Evolutionary conservation across 1,284 basidiomycete genomes (phyloP), one percentile per base, ranked within the genome.

Genomic region (Malassezia japonica): DNA sequence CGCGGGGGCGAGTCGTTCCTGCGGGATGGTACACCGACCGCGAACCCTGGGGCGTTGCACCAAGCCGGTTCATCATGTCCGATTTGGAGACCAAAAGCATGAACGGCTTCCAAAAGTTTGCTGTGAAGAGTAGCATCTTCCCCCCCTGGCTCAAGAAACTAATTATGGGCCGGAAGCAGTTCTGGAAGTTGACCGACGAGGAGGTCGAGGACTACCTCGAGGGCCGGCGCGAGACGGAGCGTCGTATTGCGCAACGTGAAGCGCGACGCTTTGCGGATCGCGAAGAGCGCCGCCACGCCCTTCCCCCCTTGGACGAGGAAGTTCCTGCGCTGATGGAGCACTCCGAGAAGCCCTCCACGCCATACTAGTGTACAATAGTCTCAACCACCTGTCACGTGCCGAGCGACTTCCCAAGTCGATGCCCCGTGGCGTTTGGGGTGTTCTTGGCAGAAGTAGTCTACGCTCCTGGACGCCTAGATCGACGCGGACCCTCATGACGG

Each of bases 1-100:
- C 79, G 25, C 75, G 79, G 10, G 82, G 79, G n/a, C 78, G 81
- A 40, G 77, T 89, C 50, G 71, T 80, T 2, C 86, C 87, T 4
- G 80, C 82, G 6, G 82, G 75, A 10, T 68, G 65, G 66, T 56
- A 70, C 56, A 65, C 64, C 20, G 56, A 61, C 40, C 68, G 68
- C 54, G 69, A 72, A 50, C 67, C 66, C 9, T 70, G 60, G 59
- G 67, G 59, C 27, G 31, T 46, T 27, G 43, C 33, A 15, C 40
- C 46, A 2, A 20, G 15, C 7, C 38, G 46, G 27, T 56, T 58
- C 50, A 50, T 63, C 1, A 51, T 56, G 10, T 45, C 58, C 44
- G 57, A 57, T 51, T 52, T 62, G 29, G 56, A 60, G 46, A 46
- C 42, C 10, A 34, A 29, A 10, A 36, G 34, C 13, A 35, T 48